These are phyloP conservation scores for Ganoderma sinense DNA, from an alignment of 1,284 basidiomycete genomes.

Conservation along the genomic window DNA sequence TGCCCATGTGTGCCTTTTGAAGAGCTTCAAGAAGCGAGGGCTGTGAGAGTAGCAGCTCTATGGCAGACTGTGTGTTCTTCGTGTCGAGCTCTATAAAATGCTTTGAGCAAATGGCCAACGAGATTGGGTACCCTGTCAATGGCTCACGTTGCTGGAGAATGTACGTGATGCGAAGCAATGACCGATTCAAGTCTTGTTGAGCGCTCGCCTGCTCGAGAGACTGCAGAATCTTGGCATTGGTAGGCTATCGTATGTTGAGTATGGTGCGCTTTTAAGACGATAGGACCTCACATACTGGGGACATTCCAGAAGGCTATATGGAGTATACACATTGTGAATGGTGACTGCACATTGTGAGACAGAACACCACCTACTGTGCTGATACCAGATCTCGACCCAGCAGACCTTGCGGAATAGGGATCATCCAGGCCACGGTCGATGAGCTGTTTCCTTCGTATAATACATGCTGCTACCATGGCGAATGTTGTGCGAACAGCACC, in stretches of 20 bases:
- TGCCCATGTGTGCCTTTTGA: conserved; percentile 87
- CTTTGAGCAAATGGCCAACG: conserved; percentile 7
- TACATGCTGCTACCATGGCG: conserved; percentile 94
- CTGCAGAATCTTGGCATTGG: conserved; percentile 63
- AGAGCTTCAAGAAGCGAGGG: conserved; percentile 86
- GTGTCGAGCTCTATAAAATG: conserved; percentile 58
- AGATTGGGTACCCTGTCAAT: too few relatives aligned
- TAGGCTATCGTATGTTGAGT: conserved; percentile 44
- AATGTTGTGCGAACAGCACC: conserved; percentile 97
- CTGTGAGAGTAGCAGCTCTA: conserved; percentile 84
- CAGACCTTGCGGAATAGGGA: conserved; percentile 60
- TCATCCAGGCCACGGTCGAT: conserved; percentile 81
- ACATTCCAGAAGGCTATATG: conserved; percentile 24
- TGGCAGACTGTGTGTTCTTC: conserved; percentile 74
- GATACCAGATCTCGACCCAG: conserved; percentile 44
- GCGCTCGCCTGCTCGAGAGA: conserved; percentile 81
- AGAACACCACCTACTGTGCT: conserved; percentile 48
- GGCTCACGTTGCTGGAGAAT: conserved; percentile 80
- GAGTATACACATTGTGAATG: not conserved
- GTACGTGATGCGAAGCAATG: conserved; percentile 85
- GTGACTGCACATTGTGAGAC: too few relatives aligned
- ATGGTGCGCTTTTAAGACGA: too few relatives aligned
- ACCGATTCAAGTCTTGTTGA: conserved; percentile 86
- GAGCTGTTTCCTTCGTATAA: conserved; percentile 89
- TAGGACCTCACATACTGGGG: conserved; percentile 1